A percentile compares a stretch with the other conserved stretches of the same genome.
phyloP scores from a whole-genome alignment of 2,329 filamentous ascomycete species.

The Chaetomium olivaceum region DNA sequence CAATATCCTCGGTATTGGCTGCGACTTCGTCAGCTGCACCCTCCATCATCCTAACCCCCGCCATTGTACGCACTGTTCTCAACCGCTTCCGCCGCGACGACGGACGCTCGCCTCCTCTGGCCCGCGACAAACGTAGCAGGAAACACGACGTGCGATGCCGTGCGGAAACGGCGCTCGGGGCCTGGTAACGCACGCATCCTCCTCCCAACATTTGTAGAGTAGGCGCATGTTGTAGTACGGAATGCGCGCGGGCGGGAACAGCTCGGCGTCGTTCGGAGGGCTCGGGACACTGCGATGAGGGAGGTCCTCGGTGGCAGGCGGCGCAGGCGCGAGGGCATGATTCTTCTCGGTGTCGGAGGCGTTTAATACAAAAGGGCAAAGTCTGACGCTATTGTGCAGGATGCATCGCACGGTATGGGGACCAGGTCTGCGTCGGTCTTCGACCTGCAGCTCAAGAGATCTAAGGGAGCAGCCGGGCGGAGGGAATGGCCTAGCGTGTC shows the following conservation, averaged over 20 bases:
- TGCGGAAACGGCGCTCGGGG: not conserved
- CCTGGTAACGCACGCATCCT: not conserved
- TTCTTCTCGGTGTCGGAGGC: not conserved
- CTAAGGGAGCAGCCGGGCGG: not conserved
- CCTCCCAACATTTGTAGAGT: not conserved
- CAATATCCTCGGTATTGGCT: slow-evolving; percentile 47
- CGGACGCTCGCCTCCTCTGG: slow-evolving; percentile 27
- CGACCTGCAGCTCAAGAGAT: not conserved
- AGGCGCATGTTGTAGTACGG: slow-evolving; percentile 25
- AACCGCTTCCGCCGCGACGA: slow-evolving; percentile 25
- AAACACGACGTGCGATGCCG: slow-evolving; percentile 22
- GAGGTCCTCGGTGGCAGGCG: not conserved
- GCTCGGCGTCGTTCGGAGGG: slow-evolving; percentile 16
- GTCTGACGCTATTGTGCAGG: not conserved
- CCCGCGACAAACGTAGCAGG: slow-evolving; percentile 24
- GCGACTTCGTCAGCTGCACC: slow-evolving; percentile 11
- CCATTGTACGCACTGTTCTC: slow-evolving; percentile 26
- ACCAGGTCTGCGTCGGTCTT: not conserved
- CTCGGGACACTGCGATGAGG: slow-evolving; percentile 5
- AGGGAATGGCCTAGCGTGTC: not conserved
- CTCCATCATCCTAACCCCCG: not conserved
- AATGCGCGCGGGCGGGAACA: slow-evolving; percentile 23
- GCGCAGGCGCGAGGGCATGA: slow-evolving; percentile 11
- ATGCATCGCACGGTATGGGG: slow-evolving; percentile 13
- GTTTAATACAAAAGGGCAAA: not conserved